These are phyloP conservation scores for Pholiota adiposa DNA, from an alignment of 1,284 basidiomycete genomes.

Conservation along the genomic window DNA sequence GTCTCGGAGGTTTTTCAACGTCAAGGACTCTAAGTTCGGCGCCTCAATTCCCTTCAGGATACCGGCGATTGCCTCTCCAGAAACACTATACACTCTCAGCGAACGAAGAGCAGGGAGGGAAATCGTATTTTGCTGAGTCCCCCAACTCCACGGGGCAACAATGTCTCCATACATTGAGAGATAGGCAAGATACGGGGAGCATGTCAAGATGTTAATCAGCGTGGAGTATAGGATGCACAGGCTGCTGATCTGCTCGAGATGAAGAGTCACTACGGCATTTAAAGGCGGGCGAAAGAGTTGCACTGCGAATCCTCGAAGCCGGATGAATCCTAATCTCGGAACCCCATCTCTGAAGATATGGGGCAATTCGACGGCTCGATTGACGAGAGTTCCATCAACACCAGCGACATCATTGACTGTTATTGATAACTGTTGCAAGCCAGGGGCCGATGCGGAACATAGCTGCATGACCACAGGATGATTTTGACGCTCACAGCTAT, in stretches of 20 bases:
- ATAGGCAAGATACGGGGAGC: constrained; percentile 34
- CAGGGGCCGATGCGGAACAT: constrained; percentile 30
- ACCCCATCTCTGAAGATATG: constrained; percentile 37
- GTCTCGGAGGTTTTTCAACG: constrained; percentile 41
- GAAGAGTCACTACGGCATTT: constrained; percentile 39
- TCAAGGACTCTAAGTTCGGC: constrained; percentile 39
- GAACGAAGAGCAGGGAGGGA: constrained; percentile 38
- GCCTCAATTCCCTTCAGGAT: constrained; percentile 39
- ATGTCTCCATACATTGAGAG: constrained; percentile 47
- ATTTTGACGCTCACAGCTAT: constrained; percentile 27
- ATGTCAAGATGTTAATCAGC: constrained; percentile 36
- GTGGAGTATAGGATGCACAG: constrained; percentile 35
- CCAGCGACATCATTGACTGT: constrained; percentile 33
- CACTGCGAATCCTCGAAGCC: constrained; percentile 46
- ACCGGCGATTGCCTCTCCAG: constrained; percentile 35
- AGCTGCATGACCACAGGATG: constrained; percentile 33
- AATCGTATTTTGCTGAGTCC: constrained; percentile 23
- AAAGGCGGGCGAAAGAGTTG: constrained; percentile 43
- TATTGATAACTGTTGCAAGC: constrained; percentile 40
- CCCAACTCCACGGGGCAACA: constrained; percentile 28
- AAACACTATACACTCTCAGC: constrained; percentile 40
- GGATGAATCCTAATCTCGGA: constrained; percentile 38
- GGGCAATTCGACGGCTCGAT: constrained; percentile 19
- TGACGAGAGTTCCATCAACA: constrained; percentile 12
- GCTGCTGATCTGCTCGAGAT: constrained; percentile 43